These are phyloP conservation scores for Xylaria multiplex DNA, from an alignment of 2,329 filamentous ascomycete genomes.

Conservation along the genomic window DNA sequence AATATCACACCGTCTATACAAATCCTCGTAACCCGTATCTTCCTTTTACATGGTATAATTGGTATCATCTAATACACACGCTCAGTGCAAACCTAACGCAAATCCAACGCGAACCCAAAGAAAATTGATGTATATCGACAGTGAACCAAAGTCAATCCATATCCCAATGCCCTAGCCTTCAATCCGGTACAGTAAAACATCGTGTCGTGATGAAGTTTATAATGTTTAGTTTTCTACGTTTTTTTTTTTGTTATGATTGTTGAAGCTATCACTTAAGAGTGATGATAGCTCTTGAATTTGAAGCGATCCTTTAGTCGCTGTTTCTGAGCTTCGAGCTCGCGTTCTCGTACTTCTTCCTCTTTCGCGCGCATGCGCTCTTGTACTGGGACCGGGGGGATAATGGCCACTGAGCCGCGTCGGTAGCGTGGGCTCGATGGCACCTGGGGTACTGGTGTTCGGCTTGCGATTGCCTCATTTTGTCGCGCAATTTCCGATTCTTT, in stretches of 20 bases:
- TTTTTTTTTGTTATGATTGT: slow-evolving; percentile 17
- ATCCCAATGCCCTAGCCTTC: slow-evolving; percentile 14
- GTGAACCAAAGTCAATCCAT: slow-evolving; percentile 19
- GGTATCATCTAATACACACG: slow-evolving; percentile 38
- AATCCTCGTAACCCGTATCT: slow-evolving; percentile 12
- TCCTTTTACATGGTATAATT: slow-evolving; percentile 33
- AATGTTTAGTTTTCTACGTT: slow-evolving; percentile 2
- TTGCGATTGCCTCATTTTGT: slow-evolving; percentile 56
- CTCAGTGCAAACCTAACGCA: slow-evolving; percentile 21
- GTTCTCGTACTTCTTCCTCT: slow-evolving; percentile 42
- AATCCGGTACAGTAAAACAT: slow-evolving; percentile 31
- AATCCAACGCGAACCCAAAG: slow-evolving; percentile 26
- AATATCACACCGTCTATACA: slow-evolving; percentile 30
- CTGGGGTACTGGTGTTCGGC: slow-evolving; percentile 47
- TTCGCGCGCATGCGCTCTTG: slow-evolving; percentile 28
- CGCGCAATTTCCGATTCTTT: slow-evolving; percentile 52
- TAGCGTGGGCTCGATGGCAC: slow-evolving; percentile 44
- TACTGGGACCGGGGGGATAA: slow-evolving; percentile 39
- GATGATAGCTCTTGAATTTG: slow-evolving; percentile 33
- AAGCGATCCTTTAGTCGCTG: slow-evolving; percentile 55
- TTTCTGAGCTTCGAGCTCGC: slow-evolving; percentile 53
- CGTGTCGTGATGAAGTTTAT: neutral
- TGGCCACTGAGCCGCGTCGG: slow-evolving; percentile 50
- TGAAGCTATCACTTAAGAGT: slow-evolving; percentile 15
- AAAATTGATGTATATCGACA: slow-evolving; percentile 10